Evolutionary conservation across 2,329 filamentous ascomycete species (phyloP), one percentile per base, ranked within the genome.

Genomic region (Pyrenophora graminea): DNA sequence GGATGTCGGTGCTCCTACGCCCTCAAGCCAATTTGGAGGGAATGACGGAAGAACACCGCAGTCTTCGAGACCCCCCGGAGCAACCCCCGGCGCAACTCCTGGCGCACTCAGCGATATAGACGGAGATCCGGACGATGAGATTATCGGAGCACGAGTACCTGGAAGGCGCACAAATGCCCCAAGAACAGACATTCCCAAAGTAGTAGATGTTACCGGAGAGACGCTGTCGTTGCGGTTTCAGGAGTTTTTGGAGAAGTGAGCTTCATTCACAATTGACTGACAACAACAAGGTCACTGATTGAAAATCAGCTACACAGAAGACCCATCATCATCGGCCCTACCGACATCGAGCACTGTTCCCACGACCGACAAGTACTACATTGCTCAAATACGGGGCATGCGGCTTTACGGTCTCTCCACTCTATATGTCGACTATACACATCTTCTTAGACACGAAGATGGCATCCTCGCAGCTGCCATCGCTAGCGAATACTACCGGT

Each of bases 401-500:
- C 82, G 84, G 51, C 81, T 82, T 18, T 89, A 88, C 70, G 80
- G 85, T 58, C 82, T 93, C n/a, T 93, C 90, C 1, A 94, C 90
- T 5, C 85, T 94, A 51, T 95, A 94, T 70, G 84, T 95, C 67
- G 90, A 95, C 76, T 94, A 87, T 75, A 90, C 86, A 60, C 94
- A 99, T 73, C 79, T 99, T 25, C 83, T 86, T 49, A 82, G 85
- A 31, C 88, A 87, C 72, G 86, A 89, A 64, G 88, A 92, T 61
- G 90, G 89, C 45, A 86, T 89, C 51, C 79, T 99, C 45, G 91
- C 93, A 36, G 87, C 90, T 55, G 93, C 91, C 43, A 88, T 97
- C 56, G 88, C 91, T 60, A 87, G 86, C 64, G 89, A 95, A 68
- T 97, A 97, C 79, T 97, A 97, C 74, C 90, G 94, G 61, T 96